Evolutionary conservation across 495 filamentous ascomycete genomes (phyloP), one percentile per base, ranked within the genome.

Genomic region (Paragyromitra xinjiangensis): DNA sequence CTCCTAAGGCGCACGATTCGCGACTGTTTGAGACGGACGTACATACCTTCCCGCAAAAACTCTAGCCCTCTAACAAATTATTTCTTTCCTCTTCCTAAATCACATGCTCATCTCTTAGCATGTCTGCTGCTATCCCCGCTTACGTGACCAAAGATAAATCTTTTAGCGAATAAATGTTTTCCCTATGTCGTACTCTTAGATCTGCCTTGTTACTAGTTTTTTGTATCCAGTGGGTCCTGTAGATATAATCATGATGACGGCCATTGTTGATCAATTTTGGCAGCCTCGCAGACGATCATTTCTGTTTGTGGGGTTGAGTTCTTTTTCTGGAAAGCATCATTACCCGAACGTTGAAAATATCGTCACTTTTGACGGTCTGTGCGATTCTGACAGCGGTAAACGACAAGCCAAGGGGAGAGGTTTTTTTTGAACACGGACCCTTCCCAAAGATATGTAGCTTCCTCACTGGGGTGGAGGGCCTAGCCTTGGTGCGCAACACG

Each of bases 291-390:
- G 67, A 1, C 22, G 42, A 77, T 77, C 74, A 65, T 66, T 73
- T 61, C 59, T 42, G 42, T 50, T 66, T 71, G 8, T 11, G 29
- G 19, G 37, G 1, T 29, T 76, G 73, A 65, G 68, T 72, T 66
- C 61, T 72, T 77, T 64, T 71, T 64, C 48, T 55, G 39, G 50
- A 61, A 77, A 64, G 65, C 56, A 78, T 69, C 59, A 77, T 66
- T 67, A 77, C 69, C 69, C 74, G 62, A 77, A 77, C 73, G 53
- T 69, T 78, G 59, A 71, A 64, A 29, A 77, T 61, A 77, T 78
- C 77, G 73, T 72, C 74, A 78, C 66, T 37, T 61, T 9, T 58
- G 62, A 59, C 73, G 76, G 76, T 71, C 76, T 78, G 76, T 78
- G 74, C 77, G 3, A 44, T 45, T 78, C 65, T 77, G 65, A 73